Percentiles rank a stretch among this genome's conserved stretches.
Conservation (phyloP, 805 yeast genomes). For the Debaryomyces castellii region DNA sequence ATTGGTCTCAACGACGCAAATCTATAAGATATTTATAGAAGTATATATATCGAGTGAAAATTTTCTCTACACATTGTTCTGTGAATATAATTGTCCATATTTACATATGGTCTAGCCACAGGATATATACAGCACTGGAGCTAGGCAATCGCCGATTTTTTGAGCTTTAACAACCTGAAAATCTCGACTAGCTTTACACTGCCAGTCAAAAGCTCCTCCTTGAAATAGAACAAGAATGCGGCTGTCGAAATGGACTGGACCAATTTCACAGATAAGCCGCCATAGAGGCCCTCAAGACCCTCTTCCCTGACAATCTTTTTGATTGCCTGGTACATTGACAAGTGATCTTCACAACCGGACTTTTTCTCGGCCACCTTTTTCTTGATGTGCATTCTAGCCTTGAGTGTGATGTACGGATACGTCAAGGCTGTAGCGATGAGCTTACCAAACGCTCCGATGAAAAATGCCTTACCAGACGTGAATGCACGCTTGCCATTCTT, state of each 20-base stretch:
- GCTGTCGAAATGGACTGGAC: slow-evolving; percentile 84
- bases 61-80: too few relatives aligned
- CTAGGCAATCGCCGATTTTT: slow-evolving; percentile 11
- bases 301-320: slow-evolving; percentile 62
- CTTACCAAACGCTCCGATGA: slow-evolving; percentile 88
- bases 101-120: too few relatives aligned
- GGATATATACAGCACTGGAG: too few relatives aligned
- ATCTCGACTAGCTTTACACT: slow-evolving; percentile 55
- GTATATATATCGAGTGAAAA: neutral
- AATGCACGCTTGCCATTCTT: slow-evolving; percentile 49
- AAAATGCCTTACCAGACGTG: slow-evolving; percentile 74
- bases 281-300: slow-evolving; percentile 75
- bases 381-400: slow-evolving; percentile 80
- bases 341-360: slow-evolving; percentile 14
- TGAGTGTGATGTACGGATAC: slow-evolving; percentile 88
- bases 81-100: too few relatives aligned
- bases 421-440: slow-evolving; percentile 85
- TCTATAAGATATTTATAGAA: neutral
- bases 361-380: slow-evolving; percentile 9
- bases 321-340: slow-evolving; percentile 51
- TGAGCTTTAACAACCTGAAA: slow-evolving; percentile 25
- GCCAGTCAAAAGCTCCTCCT: slow-evolving; percentile 73
- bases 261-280: slow-evolving; percentile 78
- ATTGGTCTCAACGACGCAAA: too few relatives aligned
- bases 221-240: slow-evolving; percentile 86